Percentiles rank a stretch among this genome's conserved stretches.
phyloP scores from a whole-genome alignment of 2,329 filamentous ascomycete genomes.

The Epichloe coenophiala region DNA sequence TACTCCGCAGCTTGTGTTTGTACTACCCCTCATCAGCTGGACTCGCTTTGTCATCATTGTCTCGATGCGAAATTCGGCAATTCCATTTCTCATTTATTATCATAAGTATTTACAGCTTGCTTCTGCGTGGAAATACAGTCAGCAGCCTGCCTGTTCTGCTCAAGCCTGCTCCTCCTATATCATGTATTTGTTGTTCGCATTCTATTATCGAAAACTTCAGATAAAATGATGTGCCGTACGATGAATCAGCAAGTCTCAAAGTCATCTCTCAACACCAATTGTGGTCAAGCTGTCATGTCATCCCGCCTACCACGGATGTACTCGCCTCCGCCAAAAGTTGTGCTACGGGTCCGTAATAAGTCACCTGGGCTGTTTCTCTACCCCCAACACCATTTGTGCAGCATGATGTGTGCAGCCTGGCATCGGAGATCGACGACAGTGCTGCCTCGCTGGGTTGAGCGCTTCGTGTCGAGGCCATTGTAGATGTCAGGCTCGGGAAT shows the following conservation, averaged over 20 bases:
- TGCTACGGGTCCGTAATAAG: neutral
- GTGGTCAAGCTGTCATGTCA: neutral
- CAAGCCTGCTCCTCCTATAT: neutral
- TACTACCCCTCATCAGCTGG: neutral
- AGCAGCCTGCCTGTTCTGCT: neutral
- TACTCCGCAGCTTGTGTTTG: neutral
- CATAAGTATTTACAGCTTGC: neutral
- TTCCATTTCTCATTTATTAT: neutral
- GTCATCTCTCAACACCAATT: neutral
- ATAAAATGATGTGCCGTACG: neutral
- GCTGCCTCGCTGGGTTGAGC: neutral
- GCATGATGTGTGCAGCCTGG: neutral
- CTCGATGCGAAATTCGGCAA: neutral
- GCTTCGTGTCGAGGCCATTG: neutral
- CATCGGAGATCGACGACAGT: neutral
- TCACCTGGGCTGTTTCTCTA: neutral
- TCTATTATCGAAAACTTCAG: neutral
- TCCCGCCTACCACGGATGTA: neutral
- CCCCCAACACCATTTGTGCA: neutral
- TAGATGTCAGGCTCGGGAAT: neutral
- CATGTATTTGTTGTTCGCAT: neutral
- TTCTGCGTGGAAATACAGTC: neutral
- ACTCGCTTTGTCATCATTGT: neutral
- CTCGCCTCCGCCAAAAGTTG: slow-evolving; percentile 4
- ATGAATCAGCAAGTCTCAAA: neutral